These are phyloP conservation scores for Chalciporus piperatus DNA, from an alignment of 768 basidiomycete species.

Conservation along the genomic window DNA sequence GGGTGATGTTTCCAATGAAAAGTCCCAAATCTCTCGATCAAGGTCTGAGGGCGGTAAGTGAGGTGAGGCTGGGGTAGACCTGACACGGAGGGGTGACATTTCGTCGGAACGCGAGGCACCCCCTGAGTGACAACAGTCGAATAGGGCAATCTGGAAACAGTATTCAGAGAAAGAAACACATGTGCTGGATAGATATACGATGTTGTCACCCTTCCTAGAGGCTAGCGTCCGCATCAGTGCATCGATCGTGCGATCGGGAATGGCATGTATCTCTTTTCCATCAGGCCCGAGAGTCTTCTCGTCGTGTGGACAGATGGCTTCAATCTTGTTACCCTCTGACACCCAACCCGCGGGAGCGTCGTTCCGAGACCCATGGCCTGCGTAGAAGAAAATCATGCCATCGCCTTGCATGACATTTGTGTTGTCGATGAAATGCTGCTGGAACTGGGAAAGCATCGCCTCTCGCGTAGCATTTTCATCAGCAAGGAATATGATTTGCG, in stretches of 20 bases:
- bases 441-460: conserved; percentile 5
- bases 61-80: conserved; percentile 11
- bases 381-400: conserved; percentile 18
- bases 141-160: conserved; percentile 10
- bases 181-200: conserved; percentile 4
- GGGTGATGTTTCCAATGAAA: neutral
- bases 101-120: conserved; percentile 14
- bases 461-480: conserved; percentile 11
- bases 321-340: conserved; percentile 11
- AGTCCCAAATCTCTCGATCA: conserved; percentile 6
- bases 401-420: conserved; percentile 10
- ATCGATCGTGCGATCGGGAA: conserved; percentile 16
- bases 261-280: conserved; percentile 6
- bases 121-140: conserved; percentile 23
- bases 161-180: neutral
- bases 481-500: conserved; percentile 14
- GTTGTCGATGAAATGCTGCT: conserved; percentile 11
- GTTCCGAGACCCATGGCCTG: conserved; percentile 13
- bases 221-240: conserved; percentile 15
- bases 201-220: conserved; percentile 16
- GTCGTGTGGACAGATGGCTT: conserved; percentile 16
- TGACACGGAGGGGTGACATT: neutral
- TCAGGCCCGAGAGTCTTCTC: conserved; percentile 1
- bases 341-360: conserved; percentile 18
- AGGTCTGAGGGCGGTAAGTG: conserved; percentile 15